Conservation (phyloP, 306 rosid genomes). For the Sesbania bispinosa region DNA sequence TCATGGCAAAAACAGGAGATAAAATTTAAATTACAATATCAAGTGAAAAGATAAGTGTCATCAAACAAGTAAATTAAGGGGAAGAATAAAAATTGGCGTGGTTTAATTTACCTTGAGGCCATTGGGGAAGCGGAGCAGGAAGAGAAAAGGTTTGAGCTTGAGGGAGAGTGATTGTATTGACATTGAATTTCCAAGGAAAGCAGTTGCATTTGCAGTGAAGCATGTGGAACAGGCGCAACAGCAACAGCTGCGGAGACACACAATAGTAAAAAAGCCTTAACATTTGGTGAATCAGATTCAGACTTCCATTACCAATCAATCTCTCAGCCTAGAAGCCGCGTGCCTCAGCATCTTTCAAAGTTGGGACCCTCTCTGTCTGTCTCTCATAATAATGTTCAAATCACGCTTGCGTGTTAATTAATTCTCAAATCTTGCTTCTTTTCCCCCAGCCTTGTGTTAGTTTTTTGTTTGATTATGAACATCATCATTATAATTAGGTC, state of each 20-base stretch:
- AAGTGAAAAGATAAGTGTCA: background rate
- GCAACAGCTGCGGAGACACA: background rate
- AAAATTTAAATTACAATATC: background rate
- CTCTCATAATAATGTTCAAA: background rate
- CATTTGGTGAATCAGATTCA: background rate
- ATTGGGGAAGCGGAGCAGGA: conserved; percentile 52
- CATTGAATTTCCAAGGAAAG: conserved; percentile 34
- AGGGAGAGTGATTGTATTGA: conserved; percentile 22
- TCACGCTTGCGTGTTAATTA: background rate
- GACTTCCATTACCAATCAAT: background rate
- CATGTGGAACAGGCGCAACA: too few species aligned
- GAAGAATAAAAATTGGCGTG: too few species aligned
- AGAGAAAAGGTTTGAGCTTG: conserved; percentile 42
- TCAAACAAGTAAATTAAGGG: too few species aligned
- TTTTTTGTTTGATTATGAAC: too few species aligned
- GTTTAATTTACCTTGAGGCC: conserved; percentile 57
- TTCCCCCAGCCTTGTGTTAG: background rate
- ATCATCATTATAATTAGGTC: too few species aligned
- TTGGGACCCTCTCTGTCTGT: conserved; percentile 10
- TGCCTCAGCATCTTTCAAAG: too few species aligned
- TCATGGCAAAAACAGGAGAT: background rate
- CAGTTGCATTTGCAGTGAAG: conserved; percentile 16
- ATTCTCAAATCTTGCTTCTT: background rate
- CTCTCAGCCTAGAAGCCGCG: too few species aligned
- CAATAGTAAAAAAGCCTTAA: background rate